phyloP scores from a whole-genome alignment of 1,139 yeast species.

The Protomyces lactucae-debilis region DNA sequence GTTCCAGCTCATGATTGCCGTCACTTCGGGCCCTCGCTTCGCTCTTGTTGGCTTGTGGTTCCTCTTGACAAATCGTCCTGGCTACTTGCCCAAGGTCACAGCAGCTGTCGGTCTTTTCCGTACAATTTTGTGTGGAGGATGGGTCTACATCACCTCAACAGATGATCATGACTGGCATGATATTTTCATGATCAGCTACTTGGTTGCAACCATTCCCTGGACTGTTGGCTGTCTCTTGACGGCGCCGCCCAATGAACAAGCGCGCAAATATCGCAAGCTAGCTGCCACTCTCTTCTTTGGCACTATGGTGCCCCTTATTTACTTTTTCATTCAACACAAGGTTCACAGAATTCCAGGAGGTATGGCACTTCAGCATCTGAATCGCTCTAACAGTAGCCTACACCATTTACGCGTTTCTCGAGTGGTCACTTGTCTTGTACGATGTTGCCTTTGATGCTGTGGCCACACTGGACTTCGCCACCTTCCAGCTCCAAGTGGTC shows the following conservation, averaged over 20 bases:
- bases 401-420: conserved; percentile 87
- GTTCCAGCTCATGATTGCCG: conserved; percentile 67
- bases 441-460: conserved; percentile 83
- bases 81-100: conserved; percentile 45
- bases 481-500: conserved; percentile 49
- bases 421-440: conserved; percentile 79
- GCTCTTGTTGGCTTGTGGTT: conserved; percentile 61
- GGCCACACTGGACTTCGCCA: conserved; percentile 63
- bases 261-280: conserved; percentile 51
- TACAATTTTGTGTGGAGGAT: conserved; percentile 94
- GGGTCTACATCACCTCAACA: conserved; percentile 95
- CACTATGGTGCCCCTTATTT: conserved; percentile 71
- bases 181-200: conserved; percentile 85
- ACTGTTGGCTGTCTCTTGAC: conserved; percentile 57
- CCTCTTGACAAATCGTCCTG: conserved; percentile 41
- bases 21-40: conserved; percentile 72
- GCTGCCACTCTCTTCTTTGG: conserved; percentile 62
- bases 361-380: conserved; percentile 7
- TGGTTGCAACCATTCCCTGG: conserved; percentile 90
- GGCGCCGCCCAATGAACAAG: conserved; percentile 48
- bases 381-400: conserved; percentile 50
- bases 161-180: conserved; percentile 97
- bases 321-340: conserved; percentile 89
- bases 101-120: conserved; percentile 63
- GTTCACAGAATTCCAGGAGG: conserved; percentile 76